These are phyloP conservation scores for Zygosaccharomyces bailii DNA, from an alignment of 805 yeast genomes.

Conservation along the genomic window DNA sequence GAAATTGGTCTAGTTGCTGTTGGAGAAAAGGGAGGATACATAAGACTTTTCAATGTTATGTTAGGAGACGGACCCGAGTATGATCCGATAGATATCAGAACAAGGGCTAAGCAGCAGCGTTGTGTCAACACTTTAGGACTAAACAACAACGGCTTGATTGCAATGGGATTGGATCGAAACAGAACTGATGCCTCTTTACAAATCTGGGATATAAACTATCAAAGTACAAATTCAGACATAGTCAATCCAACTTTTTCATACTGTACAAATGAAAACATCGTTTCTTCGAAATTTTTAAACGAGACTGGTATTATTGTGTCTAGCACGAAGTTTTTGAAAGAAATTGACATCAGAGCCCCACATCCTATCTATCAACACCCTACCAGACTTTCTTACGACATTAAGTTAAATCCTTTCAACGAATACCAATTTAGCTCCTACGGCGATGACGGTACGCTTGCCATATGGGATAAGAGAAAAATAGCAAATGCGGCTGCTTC, in stretches of 20 bases:
- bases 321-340: constrained; percentile 71
- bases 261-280: constrained; percentile 70
- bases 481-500: constrained; percentile 36
- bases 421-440: constrained; percentile 65
- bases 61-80: constrained; percentile 21
- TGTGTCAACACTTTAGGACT: constrained; percentile 75
- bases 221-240: constrained; percentile 48
- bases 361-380: constrained; percentile 70
- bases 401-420: constrained; percentile 67
- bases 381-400: constrained; percentile 65
- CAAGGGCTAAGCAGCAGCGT: constrained; percentile 59
- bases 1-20: constrained; percentile 62
- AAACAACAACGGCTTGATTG: constrained; percentile 60
- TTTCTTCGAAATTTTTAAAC: constrained; percentile 65
- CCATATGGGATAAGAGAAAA: constrained; percentile 77
- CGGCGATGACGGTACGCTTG: constrained; percentile 79
- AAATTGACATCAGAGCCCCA: constrained; percentile 66
- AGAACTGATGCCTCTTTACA: constrained; percentile 73
- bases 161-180: constrained; percentile 75
- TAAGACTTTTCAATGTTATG: constrained; percentile 59
- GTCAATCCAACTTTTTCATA: constrained; percentile 55
- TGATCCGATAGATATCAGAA: constrained; percentile 19
- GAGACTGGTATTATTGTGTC: constrained; percentile 65
- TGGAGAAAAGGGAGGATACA: constrained; percentile 70
- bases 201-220: constrained; percentile 74